Percentiles rank a stretch among this genome's conserved stretches.
Evolutionary conservation across 345 rosid species (phyloP).

Genomic region (Geranium brycei): DNA sequence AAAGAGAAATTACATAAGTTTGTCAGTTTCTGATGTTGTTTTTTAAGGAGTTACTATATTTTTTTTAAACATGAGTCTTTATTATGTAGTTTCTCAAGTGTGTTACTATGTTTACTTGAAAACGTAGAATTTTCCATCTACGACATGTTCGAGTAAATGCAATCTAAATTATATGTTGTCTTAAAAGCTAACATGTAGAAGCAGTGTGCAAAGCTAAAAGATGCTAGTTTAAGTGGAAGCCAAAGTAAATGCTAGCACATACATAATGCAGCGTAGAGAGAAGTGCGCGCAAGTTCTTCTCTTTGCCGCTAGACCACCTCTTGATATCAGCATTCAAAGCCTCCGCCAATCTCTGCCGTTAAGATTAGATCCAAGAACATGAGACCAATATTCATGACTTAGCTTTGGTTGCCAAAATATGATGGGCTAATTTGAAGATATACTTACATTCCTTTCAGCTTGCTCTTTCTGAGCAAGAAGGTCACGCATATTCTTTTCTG

Average conservation of each 20-base stretch:
- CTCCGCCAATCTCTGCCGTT: conserved; percentile 64
- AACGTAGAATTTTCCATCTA: no score
- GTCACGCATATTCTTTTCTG: conserved; percentile 85
- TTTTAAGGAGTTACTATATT: no score
- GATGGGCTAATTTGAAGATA: conserved; percentile 2
- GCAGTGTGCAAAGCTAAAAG: neutral
- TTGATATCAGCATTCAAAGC: conserved; percentile 75
- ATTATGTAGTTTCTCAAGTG: no score
- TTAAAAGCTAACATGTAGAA: neutral
- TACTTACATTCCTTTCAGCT: conserved; percentile 73
- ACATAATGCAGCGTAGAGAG: conserved; percentile 93
- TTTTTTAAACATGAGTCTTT: no score
- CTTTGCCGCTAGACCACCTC: conserved; percentile 90
- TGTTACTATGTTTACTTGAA: no score
- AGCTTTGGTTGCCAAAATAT: neutral
- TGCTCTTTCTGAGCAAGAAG: conserved; percentile 78
- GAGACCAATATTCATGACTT: conserved; percentile 3
- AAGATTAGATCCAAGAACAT: conserved; percentile 10
- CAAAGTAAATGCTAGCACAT: conserved; percentile 9
- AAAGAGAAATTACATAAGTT: no score
- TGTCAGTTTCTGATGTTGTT: no score
- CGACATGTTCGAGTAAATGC: no score
- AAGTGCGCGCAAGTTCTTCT: conserved; percentile 75
- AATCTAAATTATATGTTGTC: neutral
- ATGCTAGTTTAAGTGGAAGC: conserved; percentile 2